Evolutionary conservation across 2,329 filamentous ascomycete species (phyloP).

Genomic region (Zelopaecilomyces penicillatus): DNA sequence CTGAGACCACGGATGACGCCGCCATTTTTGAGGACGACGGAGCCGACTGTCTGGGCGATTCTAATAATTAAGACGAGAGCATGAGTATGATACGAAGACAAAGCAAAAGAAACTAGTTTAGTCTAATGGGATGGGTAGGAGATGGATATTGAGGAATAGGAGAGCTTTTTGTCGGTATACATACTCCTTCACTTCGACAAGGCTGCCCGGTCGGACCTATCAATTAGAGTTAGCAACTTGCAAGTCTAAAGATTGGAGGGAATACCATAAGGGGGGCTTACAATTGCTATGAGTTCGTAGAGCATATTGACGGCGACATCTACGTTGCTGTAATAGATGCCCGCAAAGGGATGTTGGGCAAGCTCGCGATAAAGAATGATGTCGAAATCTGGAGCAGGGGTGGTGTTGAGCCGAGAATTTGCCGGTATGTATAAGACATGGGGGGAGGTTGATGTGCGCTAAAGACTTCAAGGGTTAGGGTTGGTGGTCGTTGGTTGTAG

Average conservation of each 20-base stretch:
- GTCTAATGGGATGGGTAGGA: no score
- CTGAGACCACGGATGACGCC: slow-evolving; percentile 87
- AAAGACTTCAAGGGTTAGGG: slow-evolving; percentile 1
- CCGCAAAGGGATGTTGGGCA: slow-evolving; percentile 6
- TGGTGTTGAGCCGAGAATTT: slow-evolving; percentile 19
- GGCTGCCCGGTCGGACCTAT: slow-evolving; percentile 84
- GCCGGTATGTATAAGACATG: slow-evolving; percentile 16
- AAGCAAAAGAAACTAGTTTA: no score
- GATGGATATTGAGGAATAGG: background rate
- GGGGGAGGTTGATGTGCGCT: background rate
- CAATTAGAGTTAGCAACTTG: slow-evolving; percentile 10
- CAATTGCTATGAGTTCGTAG: slow-evolving; percentile 95
- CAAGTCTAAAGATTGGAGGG: background rate
- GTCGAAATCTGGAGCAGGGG: slow-evolving; percentile 17
- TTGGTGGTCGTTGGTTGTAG: background rate
- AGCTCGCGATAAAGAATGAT: slow-evolving; percentile 4
- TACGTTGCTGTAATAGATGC: slow-evolving; percentile 9
- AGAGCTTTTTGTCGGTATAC: slow-evolving; percentile 21
- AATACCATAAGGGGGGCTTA: slow-evolving; percentile 38
- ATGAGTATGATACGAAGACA: no score
- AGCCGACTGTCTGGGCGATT: slow-evolving; percentile 79
- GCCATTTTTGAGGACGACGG: slow-evolving; percentile 70
- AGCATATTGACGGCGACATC: slow-evolving; percentile 57
- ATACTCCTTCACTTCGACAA: slow-evolving; percentile 93
- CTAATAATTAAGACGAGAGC: slow-evolving; percentile 33